Evolutionary conservation across 139 green algal species (phyloP).

Genomic region (Chlorella sp.): DNA sequence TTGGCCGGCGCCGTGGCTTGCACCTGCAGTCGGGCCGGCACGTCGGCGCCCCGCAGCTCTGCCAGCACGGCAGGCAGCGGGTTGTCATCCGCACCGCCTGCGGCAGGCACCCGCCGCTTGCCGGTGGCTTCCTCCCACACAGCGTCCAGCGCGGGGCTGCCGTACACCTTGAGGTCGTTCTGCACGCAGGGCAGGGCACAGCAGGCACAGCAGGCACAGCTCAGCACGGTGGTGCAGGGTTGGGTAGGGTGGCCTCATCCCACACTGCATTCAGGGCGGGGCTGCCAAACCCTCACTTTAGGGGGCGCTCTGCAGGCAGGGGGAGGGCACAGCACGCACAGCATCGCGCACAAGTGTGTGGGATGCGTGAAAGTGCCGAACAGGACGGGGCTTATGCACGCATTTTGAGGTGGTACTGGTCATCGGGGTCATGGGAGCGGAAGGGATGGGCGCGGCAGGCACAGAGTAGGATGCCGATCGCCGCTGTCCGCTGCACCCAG

Average conservation of each 20-base stretch:
- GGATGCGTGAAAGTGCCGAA: too few species aligned
- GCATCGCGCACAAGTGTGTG: neutral
- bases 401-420: too few species aligned
- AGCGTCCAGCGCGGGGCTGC: slow-evolving; percentile 83
- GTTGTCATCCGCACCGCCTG: slow-evolving; percentile 4
- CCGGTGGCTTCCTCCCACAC: slow-evolving; percentile 33
- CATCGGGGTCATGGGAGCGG: too few species aligned
- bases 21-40: slow-evolving; percentile 20
- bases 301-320: neutral
- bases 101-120: neutral
- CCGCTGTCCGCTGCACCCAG: too few species aligned
- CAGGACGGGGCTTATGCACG: too few species aligned
- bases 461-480: too few species aligned
- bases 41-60: slow-evolving; percentile 21
- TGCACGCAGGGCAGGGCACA: slow-evolving; percentile 69
- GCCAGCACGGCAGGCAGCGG: slow-evolving; percentile 29
- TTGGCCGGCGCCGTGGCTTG: neutral
- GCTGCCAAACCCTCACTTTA: neutral
- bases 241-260: too few species aligned
- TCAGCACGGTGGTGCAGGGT: too few species aligned
- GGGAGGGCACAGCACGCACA: neutral
- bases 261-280: neutral
- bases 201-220: too few species aligned
- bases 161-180: slow-evolving; percentile 86
- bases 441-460: too few species aligned